Conservation (phyloP, 2,329 filamentous ascomycete species). For the Colletotrichum abscissum region DNA sequence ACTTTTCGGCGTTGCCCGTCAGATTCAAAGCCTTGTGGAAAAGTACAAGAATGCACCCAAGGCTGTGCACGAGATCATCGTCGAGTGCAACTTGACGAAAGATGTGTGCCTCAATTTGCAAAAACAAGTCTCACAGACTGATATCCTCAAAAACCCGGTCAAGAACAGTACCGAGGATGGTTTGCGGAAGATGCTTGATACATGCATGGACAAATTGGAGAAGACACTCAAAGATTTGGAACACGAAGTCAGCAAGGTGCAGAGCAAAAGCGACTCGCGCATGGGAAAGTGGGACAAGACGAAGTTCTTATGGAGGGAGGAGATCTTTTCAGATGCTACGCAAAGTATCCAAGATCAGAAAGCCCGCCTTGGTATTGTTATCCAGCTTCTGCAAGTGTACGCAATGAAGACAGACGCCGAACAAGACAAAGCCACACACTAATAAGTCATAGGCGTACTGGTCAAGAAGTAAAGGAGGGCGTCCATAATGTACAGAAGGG, state of each 20-base stretch:
- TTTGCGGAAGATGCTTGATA: neutral
- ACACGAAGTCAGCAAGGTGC: constrained; percentile 1
- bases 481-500: neutral
- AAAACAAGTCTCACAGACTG: neutral
- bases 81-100: constrained; percentile 11
- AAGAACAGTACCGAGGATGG: neutral
- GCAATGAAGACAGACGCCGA: neutral
- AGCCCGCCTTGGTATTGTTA: neutral
- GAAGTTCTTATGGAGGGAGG: constrained; percentile 16
- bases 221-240: constrained; percentile 1
- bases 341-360: constrained; percentile 10
- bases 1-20: neutral
- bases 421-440: neutral
- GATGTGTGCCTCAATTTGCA: neutral
- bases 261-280: neutral
- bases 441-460: neutral
- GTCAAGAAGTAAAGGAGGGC: neutral
- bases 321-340: constrained; percentile 2
- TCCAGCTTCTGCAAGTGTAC: neutral
- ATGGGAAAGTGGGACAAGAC: constrained; percentile 24
- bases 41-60: constrained; percentile 17
- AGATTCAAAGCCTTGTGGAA: constrained; percentile 5
- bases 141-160: neutral
- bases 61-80: constrained; percentile 1
- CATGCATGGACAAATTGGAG: neutral